Evolutionary conservation across 75 land plant species (phyloP).

Genomic region (Cunninghamia lanceolata): DNA sequence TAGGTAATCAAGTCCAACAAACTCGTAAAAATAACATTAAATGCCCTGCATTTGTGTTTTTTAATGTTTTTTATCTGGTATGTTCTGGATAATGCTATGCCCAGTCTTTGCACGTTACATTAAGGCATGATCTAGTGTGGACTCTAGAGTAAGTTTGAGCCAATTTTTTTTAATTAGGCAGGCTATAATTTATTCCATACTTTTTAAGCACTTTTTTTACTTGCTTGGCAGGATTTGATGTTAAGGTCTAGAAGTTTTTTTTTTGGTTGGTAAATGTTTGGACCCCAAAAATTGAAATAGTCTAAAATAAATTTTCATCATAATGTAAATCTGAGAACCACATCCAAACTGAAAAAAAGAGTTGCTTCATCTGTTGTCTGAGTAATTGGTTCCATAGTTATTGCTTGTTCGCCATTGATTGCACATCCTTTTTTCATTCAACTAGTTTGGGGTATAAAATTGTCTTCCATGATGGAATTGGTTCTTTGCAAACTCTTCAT

Average conservation of each 20-base stretch:
- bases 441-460: no score
- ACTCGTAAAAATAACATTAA: not conserved
- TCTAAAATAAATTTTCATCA: not conserved
- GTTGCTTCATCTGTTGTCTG: no score
- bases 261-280: not conserved
- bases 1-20: not conserved
- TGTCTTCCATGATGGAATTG: no score
- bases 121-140: not conserved
- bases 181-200: not conserved
- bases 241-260: not conserved
- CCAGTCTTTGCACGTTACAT: not conserved
- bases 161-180: not conserved
- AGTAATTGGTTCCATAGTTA: no score
- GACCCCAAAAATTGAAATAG: not conserved
- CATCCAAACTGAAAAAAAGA: not conserved
- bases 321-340: not conserved
- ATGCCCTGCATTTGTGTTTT: not conserved
- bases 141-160: not conserved
- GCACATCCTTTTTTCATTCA: no score
- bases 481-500: no score
- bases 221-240: not conserved
- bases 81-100: not conserved
- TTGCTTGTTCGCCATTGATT: no score
- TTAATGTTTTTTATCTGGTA: not conserved
- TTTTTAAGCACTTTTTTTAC: not conserved